Base-by-base conservation (phyloP, 2,329 filamentous ascomycete genomes). In the Cercospora sesami region DNA sequence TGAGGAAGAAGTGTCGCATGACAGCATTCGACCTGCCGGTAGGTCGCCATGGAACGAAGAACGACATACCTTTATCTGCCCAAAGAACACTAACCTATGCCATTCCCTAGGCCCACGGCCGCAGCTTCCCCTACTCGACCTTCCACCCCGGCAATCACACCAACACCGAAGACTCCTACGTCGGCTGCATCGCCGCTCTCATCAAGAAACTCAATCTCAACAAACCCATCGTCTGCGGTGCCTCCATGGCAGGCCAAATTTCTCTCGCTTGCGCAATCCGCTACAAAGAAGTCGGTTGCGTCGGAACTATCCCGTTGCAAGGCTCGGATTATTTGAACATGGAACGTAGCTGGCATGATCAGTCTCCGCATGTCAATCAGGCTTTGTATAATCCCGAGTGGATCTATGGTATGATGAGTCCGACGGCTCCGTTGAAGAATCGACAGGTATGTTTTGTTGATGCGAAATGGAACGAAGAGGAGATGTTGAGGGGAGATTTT, bases 321-420 rank as follows among this genome's bases (percentile, higher is more conserved):
- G 81, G 79, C 77, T 80, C 69, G 8, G 80, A 81, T 21, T 80
- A 81, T 63, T 75, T 82, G 28, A 78, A 78, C 68, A 81, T 81
- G 80, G 78, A 81, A 16, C 78, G 83, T 6, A 76, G 80, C 65
- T 74, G 71, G 71, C 73, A 82, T 67, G 83, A 85, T 69, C 81
- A 79, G 23, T 81, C 79, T 1, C 83, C 82, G 4, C 79, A 81
- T 51, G 79, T 83, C 21, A 85, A 85, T 59, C 82, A 85, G 69
- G 75, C 82, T 1, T 73, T 85, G 0, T 84, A 81, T 74, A 73
- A 73, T 36, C 75, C 75, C 0, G 83, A 85, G 67, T 84, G 81
- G 81, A 78, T 83, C 67, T 84, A 84, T 64, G 82, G 83, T 66
- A 83, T 83, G 81, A 83, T 83, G 79, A 78, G 79, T 5, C 82